Percentiles rank a stretch among this genome's conserved stretches.
These are phyloP conservation scores for Yamadazyma pseudoaaseri DNA, from an alignment of 1,139 yeast species.

Conservation along the genomic window DNA sequence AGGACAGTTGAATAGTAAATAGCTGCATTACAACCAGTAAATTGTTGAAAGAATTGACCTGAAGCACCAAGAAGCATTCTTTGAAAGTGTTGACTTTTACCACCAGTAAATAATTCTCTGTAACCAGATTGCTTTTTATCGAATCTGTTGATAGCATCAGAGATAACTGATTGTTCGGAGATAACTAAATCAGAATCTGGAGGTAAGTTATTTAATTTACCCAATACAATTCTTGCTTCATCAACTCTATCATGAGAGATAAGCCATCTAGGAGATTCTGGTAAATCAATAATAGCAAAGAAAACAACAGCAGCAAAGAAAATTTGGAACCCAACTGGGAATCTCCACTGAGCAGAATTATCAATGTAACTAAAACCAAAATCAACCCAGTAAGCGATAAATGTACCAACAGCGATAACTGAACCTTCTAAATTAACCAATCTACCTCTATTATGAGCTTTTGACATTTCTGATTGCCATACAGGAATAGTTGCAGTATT, in stretches of 20 bases:
- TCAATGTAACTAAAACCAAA: conserved; percentile 64
- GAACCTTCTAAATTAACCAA: conserved; percentile 72
- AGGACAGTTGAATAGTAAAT: conserved; percentile 66
- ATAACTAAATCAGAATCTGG: conserved; percentile 46
- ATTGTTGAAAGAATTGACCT: conserved; percentile 54
- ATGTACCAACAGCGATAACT: conserved; percentile 68
- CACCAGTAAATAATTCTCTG: conserved; percentile 56
- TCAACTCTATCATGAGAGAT: conserved; percentile 50
- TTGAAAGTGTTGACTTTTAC: conserved; percentile 54
- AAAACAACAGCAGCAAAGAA: conserved; percentile 38
- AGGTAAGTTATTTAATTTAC: conserved; percentile 35
- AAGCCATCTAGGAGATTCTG: conserved; percentile 79
- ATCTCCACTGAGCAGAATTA: conserved; percentile 42
- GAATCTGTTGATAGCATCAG: conserved; percentile 43
- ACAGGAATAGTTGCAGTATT: conserved; percentile 80
- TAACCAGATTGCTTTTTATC: conserved; percentile 37
- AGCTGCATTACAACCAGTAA: conserved; percentile 67
- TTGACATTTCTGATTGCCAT: conserved; percentile 79
- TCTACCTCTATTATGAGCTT: conserved; percentile 69
- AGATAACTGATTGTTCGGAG: conserved; percentile 40
- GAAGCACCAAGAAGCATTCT: conserved; percentile 65
- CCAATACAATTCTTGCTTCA: conserved; percentile 47
- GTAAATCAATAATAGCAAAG: conserved; percentile 40
- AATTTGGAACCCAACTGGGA: conserved; percentile 48
- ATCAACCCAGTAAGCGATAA: conserved; percentile 75